These are phyloP conservation scores for Xylaria sp. DNA, from an alignment of 2,329 filamentous ascomycete genomes.

Conservation along the genomic window DNA sequence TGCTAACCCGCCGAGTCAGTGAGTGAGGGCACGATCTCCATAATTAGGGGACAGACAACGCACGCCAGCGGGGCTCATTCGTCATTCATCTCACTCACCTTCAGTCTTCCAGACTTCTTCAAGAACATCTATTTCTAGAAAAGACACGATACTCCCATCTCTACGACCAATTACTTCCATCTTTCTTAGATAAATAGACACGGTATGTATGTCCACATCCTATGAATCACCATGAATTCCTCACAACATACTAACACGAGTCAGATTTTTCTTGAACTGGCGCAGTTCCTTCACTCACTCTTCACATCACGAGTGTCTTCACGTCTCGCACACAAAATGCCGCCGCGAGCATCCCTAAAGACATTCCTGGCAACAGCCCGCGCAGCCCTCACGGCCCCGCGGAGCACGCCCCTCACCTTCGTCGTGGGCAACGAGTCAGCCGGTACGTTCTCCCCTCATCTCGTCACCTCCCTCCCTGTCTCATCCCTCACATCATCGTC, in stretches of 20 bases:
- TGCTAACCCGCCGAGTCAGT: no score
- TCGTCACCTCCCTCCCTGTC: background rate
- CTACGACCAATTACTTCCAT: no score
- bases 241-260: no score
- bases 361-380: constrained; percentile 18
- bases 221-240: background rate
- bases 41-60: background rate
- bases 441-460: constrained; percentile 36
- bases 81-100: background rate
- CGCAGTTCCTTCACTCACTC: background rate
- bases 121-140: no score
- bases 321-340: constrained; percentile 5
- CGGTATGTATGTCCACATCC: no score
- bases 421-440: constrained; percentile 65
- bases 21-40: no score
- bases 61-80: constrained; percentile 2
- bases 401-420: constrained; percentile 49
- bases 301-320: background rate
- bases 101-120: background rate
- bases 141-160: no score
- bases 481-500: background rate
- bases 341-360: constrained; percentile 16
- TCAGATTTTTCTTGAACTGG: background rate
- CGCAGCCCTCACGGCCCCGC: constrained; percentile 26
- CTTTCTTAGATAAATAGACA: no score